Evolutionary conservation across 371 early-diverging fungal species (phyloP).

Genomic region (Syncephalastrum sp.): DNA sequence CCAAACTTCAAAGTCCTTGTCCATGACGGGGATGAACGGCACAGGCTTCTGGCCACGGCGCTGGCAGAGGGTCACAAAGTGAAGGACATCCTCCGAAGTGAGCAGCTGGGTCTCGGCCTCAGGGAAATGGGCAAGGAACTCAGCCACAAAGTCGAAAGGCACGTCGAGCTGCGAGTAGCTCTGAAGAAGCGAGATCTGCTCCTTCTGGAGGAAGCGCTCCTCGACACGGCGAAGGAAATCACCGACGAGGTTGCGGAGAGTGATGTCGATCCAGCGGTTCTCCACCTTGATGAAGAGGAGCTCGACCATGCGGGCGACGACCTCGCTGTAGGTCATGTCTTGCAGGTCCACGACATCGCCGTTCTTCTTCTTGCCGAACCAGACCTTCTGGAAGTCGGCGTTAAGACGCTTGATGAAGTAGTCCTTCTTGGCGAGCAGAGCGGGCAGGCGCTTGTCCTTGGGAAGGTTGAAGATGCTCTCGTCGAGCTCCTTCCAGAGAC

Average conservation of each 20-base stretch:
- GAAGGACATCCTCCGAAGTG: slow-evolving; percentile 88
- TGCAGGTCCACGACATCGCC: slow-evolving; percentile 77
- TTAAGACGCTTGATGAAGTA: slow-evolving; percentile 91
- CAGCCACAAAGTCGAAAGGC: slow-evolving; percentile 66
- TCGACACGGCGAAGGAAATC: slow-evolving; percentile 90
- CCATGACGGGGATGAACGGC: slow-evolving; percentile 89
- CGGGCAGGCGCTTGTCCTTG: slow-evolving; percentile 84
- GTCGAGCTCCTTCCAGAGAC: slow-evolving; percentile 95
- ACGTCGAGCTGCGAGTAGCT: slow-evolving; percentile 67
- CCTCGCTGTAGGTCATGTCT: slow-evolving; percentile 95
- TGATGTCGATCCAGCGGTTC: slow-evolving; percentile 84
- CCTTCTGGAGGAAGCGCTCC: slow-evolving; percentile 79
- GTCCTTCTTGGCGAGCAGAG: slow-evolving; percentile 84
- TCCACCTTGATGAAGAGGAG: slow-evolving; percentile 81
- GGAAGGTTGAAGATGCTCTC: slow-evolving; percentile 89
- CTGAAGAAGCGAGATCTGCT: slow-evolving; percentile 67
- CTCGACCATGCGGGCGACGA: slow-evolving; percentile 80
- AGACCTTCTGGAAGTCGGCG: slow-evolving; percentile 91
- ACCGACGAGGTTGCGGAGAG: slow-evolving; percentile 81
- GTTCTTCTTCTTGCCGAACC: slow-evolving; percentile 89
- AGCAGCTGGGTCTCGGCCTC: slow-evolving; percentile 75
- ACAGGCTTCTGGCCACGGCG: slow-evolving; percentile 89
- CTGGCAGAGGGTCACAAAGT: slow-evolving; percentile 83
- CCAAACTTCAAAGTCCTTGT: slow-evolving; percentile 92
- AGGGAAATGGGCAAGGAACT: slow-evolving; percentile 84